Evolutionary conservation across 2,329 filamentous ascomycete species (phyloP).

Genomic region (Aphanocladium album): DNA sequence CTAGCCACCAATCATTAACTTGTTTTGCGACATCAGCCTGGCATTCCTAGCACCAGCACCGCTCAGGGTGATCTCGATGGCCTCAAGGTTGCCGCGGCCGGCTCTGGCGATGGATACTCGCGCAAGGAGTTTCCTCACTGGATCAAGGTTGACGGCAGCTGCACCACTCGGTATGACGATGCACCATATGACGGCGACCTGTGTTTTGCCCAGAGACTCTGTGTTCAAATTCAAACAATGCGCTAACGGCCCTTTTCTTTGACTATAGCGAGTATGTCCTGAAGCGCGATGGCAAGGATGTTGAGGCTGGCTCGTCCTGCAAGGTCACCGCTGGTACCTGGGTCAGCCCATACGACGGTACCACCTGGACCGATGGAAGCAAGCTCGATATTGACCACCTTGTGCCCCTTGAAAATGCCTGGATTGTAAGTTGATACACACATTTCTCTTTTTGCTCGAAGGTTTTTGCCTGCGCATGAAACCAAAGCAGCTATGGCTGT

Average conservation of each 20-base stretch:
- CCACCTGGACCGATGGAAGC: conserved; percentile 59
- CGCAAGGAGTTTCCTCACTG: conserved; percentile 68
- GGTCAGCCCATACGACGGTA: conserved; percentile 70
- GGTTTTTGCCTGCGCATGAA: background rate
- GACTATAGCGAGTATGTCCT: conserved; percentile 59
- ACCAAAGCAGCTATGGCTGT: background rate
- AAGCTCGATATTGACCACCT: conserved; percentile 82
- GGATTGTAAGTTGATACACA: conserved; percentile 56
- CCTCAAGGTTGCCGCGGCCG: conserved; percentile 53
- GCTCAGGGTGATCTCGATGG: conserved; percentile 54
- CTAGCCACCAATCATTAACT: background rate
- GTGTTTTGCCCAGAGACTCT: background rate
- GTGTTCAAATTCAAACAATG: background rate
- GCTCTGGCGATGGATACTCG: conserved; percentile 53
- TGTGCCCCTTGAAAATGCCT: conserved; percentile 75
- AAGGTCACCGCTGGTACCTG: conserved; percentile 61
- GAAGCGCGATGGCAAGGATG: conserved; percentile 64
- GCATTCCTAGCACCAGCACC: conserved; percentile 54
- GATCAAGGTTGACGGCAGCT: conserved; percentile 59
- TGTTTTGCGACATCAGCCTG: conserved; percentile 37
- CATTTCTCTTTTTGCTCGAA: background rate
- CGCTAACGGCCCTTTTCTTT: background rate
- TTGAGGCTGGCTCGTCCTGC: conserved; percentile 56
- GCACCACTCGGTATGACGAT: conserved; percentile 57
- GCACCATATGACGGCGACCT: background rate